Evolutionary conservation across 257 asterid species (phyloP), one percentile per base, ranked within the genome.

Genomic region (Dorcoceras hygrometricum): DNA sequence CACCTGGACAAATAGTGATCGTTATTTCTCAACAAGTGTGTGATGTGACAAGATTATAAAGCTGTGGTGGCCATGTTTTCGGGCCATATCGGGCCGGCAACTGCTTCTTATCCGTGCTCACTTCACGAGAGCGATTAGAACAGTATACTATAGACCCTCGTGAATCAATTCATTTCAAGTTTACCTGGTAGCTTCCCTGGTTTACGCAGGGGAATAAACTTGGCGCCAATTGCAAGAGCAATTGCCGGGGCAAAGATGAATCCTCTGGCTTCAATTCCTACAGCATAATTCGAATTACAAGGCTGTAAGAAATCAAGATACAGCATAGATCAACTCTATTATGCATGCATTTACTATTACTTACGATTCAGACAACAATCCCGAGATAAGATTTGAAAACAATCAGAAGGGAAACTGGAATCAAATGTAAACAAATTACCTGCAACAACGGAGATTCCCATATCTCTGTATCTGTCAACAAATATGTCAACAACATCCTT

Each of bases 261-360:
- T 26, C 97, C 97, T 75, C 97, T 80, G 16, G 97, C 92, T 74
- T 89, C 97, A 75, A 89, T 83, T 74, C 97, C 97, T 87, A 59
- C 34, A 70, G 71, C 27, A 75, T 65, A 43, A 51, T 68, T 46
- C 20, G 70, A 75, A 0, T 23, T 6, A 22, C 9, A 55, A 55
- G 60, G n/a, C 28, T 55, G 26, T 6, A 23, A 19, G 59, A 19
- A 19, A 31, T 60, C 29, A n/a, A 27, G 65, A 23, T 19, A 14
- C 48, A 14, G 1, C 6, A 2, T 36, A 22, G 4, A 60, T 18
- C 24, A 53, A 65, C 12, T 19, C 3, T n/a, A 36, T 23, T 36
- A n/a, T 39, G 31, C 5, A 36, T 60, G 29, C 22, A 63, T 22
- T 23, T 39, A 20, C 23, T 20, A 39, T 43, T 6, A 24, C 23